Evolutionary conservation across 2,329 filamentous ascomycete species (phyloP), one percentile per base, ranked within the genome.

Genomic region (Diaporthe helianthi): DNA sequence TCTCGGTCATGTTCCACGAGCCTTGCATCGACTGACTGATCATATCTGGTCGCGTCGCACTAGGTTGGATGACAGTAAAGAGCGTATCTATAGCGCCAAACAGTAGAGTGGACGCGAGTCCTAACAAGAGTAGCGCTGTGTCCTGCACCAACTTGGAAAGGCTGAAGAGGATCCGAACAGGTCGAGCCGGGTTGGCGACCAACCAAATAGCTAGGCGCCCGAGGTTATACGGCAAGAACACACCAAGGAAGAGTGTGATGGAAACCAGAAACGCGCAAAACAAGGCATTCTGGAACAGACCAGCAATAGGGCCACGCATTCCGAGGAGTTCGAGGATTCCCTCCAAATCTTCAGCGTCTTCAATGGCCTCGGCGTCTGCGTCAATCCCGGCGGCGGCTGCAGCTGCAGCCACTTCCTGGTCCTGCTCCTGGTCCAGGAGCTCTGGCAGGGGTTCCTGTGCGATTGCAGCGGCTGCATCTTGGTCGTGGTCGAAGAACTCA

Each of bases 301-400:
- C 94, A 17, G 92, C 91, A 3, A 99, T 85, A 0, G 96, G 96
- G 0, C 96, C 96, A 76, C 97, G 93, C 92, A 99, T 97, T 46
- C 96, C 96, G 70, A 99, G 92, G 19, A 99, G 87, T 78, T 99
- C 96, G 83, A 99, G 90, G 65, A 99, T 93, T 0, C 96, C 96
- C 78, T 99, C 96, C 19, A 99, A 89, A 76, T 99, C 96, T 80
- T 99, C 96, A 12, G 92, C 92, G 73, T 98, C 92, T 52, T 94
- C 92, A 51, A 93, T 86, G 12, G 90, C 91, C 73, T 93, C 90
- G 9, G 90, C 91, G 73, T 93, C 90, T 66, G 89, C 86, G 67
- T 97, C 93, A 44, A 95, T 82, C 10, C 87, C 92, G 19, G 88
- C 89, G 60, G 87, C 86, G n/a, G 87, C 90, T 53, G 87, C 91